Evolutionary conservation across 306 rosid genomes (phyloP).

Genomic region (Vicia villosa): DNA sequence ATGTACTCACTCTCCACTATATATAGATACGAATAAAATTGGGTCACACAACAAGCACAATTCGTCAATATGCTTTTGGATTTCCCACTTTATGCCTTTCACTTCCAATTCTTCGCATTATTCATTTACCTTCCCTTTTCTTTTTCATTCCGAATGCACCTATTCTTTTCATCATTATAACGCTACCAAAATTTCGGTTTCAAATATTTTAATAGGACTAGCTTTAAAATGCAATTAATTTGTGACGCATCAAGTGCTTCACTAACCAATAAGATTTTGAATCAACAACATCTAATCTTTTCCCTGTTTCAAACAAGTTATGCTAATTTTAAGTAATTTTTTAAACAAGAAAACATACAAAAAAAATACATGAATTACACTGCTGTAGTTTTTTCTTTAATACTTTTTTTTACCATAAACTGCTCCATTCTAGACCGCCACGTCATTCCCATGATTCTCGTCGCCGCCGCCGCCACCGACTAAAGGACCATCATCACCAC

Average conservation of each 20-base stretch:
- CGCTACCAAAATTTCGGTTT: background rate
- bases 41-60: slow-evolving; percentile 12
- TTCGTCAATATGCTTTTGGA: slow-evolving; percentile 17
- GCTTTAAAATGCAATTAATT: background rate
- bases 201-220: background rate
- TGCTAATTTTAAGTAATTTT: background rate
- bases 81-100: slow-evolving; percentile 28
- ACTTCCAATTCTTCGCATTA: background rate
- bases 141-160: slow-evolving; percentile 1
- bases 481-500: slow-evolving; percentile 4
- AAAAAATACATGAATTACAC: background rate
- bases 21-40: slow-evolving; percentile 23
- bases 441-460: slow-evolving; percentile 5
- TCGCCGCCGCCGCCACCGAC: slow-evolving; percentile 5
- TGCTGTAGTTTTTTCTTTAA: background rate
- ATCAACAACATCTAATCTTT: background rate
- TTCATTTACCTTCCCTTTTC: background rate
- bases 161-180: background rate
- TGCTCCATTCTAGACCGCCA: slow-evolving; percentile 12
- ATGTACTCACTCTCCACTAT: slow-evolving; percentile 39
- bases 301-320: background rate
- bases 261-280: background rate
- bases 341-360: background rate
- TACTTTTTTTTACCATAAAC: background rate
- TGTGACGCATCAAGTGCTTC: no score